Evolutionary conservation across 2,329 filamentous ascomycete genomes (phyloP).

Genomic region (Pseudocercospora fuligena): DNA sequence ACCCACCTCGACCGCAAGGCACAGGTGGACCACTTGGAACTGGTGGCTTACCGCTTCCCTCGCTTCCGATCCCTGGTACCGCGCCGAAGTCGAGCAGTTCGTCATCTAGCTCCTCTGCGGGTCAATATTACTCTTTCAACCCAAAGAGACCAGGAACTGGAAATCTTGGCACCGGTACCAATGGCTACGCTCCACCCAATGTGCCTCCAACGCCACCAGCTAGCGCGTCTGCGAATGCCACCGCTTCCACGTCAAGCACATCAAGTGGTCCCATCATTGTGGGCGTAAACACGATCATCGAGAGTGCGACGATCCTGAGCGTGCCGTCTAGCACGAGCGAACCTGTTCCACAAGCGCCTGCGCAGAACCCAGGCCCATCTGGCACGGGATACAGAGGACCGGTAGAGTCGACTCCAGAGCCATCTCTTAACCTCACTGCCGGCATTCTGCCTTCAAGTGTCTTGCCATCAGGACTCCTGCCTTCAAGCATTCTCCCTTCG

Average conservation of each 20-base stretch:
- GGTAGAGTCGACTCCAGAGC: not conserved
- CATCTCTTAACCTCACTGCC: not conserved
- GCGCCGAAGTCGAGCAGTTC: conserved; percentile 17
- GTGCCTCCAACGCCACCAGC: conserved; percentile 13
- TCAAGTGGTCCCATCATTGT: conserved; percentile 38
- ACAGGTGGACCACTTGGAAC: conserved; percentile 7
- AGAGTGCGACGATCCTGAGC: conserved; percentile 22
- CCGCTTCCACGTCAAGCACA: conserved; percentile 18
- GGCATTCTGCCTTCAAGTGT: not conserved
- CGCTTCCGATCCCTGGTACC: conserved; percentile 15
- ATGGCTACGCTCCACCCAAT: conserved; percentile 12
- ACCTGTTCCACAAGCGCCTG: not conserved
- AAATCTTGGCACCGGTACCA: conserved; percentile 13
- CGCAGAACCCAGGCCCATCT: not conserved
- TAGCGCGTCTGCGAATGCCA: conserved; percentile 11
- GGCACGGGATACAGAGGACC: not conserved
- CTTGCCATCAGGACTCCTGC: not conserved
- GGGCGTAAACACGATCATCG: conserved; percentile 40
- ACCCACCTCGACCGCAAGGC: not conserved
- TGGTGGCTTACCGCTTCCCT: conserved; percentile 7
- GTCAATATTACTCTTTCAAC: conserved; percentile 13
- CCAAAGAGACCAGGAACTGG: conserved; percentile 2
- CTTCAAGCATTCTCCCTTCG: not conserved
- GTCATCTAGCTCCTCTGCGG: conserved; percentile 7
- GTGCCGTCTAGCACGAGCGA: conserved; percentile 10